Base-by-base conservation (phyloP, 768 basidiomycete species). In the Cubamyces sp. region DNA sequence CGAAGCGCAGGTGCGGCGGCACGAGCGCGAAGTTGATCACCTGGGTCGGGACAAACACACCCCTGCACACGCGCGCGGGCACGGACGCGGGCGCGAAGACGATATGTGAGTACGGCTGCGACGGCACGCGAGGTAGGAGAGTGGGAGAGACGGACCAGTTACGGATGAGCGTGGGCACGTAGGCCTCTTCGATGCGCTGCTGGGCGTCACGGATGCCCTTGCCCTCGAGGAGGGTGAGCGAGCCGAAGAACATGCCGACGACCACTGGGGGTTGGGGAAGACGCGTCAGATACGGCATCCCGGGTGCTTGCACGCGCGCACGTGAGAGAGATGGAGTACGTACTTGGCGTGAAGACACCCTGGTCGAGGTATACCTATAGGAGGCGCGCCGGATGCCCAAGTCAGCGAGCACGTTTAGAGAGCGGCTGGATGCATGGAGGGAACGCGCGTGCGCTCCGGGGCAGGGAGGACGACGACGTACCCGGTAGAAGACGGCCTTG, bases 171-270 rank as follows among this genome's bases (percentile, higher is more conserved):
- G 92, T 94, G 0, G 90, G 84, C 3, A 83, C 78, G 70, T 92
- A 94, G 11, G 82, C 84, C 86, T 90, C 72, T 11, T 64, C 68
- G 61, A 86, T 75, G 42, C 82, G 79, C 56, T 80, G 74, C 62
- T 75, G 81, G 66, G 77, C 91, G 66, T 69, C 84, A 65, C 68
- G 77, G 56, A 70, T 72, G 74, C 76, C 81, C 68, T 90, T 88
- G 28, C 92, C 92, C 71, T 96, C 94, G 54, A 95, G 70, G 43
- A 90, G 70, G 37, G 89, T 87, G 88, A 94, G 93, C 0, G 86
- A 82, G 12, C 87, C 84, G 73, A 94, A 88, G 75, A 87, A 87
- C 57, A 80, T 77, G 37, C 75, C 80, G 45, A 87, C 75, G 30
- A 76, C 77, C 47, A 74, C 81, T 79, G 59, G 6, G 23, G 7